These are phyloP conservation scores for Leucaena leucocephala DNA, from an alignment of 306 rosid genomes.

Conservation along the genomic window DNA sequence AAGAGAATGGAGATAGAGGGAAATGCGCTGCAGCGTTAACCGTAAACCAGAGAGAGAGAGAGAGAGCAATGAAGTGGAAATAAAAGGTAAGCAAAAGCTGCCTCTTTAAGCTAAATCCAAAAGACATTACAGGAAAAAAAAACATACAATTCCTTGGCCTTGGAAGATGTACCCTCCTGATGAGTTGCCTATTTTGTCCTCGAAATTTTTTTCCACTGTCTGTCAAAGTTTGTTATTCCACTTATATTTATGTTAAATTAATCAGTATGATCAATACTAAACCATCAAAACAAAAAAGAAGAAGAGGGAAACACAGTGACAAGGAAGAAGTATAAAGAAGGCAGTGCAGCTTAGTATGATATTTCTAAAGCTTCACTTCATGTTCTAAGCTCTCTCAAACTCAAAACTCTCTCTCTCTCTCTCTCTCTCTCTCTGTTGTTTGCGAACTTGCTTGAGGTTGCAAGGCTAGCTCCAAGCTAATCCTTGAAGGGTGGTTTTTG, in stretches of 20 bases:
- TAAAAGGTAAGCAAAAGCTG: constrained; percentile 47
- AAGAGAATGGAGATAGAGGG: constrained; percentile 16
- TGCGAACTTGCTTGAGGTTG: neutral
- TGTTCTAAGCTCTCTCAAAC: constrained; percentile 15
- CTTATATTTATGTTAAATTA: neutral
- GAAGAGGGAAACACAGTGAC: neutral
- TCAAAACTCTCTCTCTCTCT: neutral
- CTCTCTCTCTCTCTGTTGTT: neutral
- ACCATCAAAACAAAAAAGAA: neutral
- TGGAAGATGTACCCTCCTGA: neutral
- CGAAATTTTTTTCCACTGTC: neutral
- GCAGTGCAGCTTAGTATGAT: constrained; percentile 47
- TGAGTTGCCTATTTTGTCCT: neutral
- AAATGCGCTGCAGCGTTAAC: constrained; percentile 42
- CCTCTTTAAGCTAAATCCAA: constrained; percentile 43
- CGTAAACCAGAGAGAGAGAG: constrained; percentile 31
- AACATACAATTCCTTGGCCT: neutral
- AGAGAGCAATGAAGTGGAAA: constrained; percentile 45
- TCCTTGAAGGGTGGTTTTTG: neutral
- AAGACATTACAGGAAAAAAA: constrained; percentile 13
- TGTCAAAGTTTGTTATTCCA: neutral
- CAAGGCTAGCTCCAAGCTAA: neutral
- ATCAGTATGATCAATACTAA: neutral
- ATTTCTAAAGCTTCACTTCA: constrained; percentile 46
- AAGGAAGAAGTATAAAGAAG: constrained; percentile 70